phyloP scores from a whole-genome alignment of 768 basidiomycete genomes.

The Floccularia luteovirens region DNA sequence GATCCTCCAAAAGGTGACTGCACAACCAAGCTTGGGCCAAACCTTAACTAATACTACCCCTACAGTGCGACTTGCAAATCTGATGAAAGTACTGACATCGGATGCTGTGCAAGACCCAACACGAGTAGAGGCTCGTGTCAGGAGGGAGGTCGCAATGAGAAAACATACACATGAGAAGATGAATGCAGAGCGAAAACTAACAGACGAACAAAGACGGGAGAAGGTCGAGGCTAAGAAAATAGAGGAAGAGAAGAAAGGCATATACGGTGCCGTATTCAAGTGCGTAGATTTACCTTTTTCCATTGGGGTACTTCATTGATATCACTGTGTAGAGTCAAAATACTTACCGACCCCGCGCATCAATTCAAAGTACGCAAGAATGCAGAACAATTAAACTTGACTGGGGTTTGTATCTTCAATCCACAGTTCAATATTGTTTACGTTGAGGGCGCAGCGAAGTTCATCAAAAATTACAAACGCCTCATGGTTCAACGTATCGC shows the following conservation, averaged over 20 bases:
- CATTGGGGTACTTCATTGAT: background rate
- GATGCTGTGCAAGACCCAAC: conserved; percentile 98
- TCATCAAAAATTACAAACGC: conserved; percentile 79
- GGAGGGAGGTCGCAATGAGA: conserved; percentile 87
- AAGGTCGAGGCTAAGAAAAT: conserved; percentile 81
- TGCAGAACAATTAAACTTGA: conserved; percentile 83
- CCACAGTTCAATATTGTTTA: conserved; percentile 86
- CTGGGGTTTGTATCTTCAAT: conserved; percentile 88
- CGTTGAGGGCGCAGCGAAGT: conserved; percentile 86
- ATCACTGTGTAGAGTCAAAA: conserved; percentile 57
- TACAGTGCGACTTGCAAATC: conserved; percentile 84
- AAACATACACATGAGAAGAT: conserved; percentile 88
- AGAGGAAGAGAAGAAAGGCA: conserved; percentile 83
- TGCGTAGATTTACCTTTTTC: conserved; percentile 29
- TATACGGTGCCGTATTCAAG: conserved; percentile 87
- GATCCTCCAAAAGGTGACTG: conserved; percentile 85
- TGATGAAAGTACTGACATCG: conserved; percentile 96
- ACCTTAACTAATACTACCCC: background rate
- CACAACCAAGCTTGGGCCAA: conserved; percentile 4
- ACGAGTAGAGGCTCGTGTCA: conserved; percentile 91
- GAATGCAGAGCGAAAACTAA: conserved; percentile 89
- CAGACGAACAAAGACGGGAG: conserved; percentile 81
- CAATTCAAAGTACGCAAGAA: conserved; percentile 97
- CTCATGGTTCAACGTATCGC: conserved; percentile 83
- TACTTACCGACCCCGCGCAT: conserved; percentile 85